phyloP scores from a whole-genome alignment of 352 stramenopile genomes.

The Pythium aquatile region DNA sequence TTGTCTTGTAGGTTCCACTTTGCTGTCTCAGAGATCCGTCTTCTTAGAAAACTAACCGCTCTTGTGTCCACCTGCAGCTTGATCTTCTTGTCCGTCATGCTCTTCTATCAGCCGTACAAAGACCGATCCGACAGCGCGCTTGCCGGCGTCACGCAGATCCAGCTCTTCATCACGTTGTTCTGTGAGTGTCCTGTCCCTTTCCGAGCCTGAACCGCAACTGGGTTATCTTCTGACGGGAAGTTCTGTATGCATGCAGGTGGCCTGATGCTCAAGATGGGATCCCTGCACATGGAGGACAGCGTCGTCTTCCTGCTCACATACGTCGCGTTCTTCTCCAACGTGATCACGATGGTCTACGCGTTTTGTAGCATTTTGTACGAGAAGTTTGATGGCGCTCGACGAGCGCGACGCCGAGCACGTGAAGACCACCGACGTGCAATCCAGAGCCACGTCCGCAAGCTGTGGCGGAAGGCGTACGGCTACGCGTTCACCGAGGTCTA shows the following conservation, averaged over 20 bases:
- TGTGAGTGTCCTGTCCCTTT: slow-evolving; percentile 35
- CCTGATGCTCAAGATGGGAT: slow-evolving; percentile 68
- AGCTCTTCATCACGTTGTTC: slow-evolving; percentile 79
- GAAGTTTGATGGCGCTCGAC: slow-evolving; percentile 36
- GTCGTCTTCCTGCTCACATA: slow-evolving; percentile 55
- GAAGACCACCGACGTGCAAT: slow-evolving; percentile 54
- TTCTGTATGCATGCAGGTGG: slow-evolving; percentile 35
- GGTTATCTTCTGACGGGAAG: background rate
- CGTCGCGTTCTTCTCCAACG: slow-evolving; percentile 50
- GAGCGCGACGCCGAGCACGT: slow-evolving; percentile 29
- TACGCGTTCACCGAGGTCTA: slow-evolving; percentile 64
- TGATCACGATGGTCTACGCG: slow-evolving; percentile 46
- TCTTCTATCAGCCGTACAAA: slow-evolving; percentile 72
- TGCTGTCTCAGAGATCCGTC: background rate
- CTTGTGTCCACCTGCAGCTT: slow-evolving; percentile 32
- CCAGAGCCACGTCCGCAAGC: slow-evolving; percentile 39
- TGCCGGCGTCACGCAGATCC: slow-evolving; percentile 61
- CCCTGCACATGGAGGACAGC: slow-evolving; percentile 37
- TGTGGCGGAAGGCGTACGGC: slow-evolving; percentile 57
- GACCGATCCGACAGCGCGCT: slow-evolving; percentile 62
- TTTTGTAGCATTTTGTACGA: slow-evolving; percentile 61
- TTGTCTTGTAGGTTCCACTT: slow-evolving; percentile 50
- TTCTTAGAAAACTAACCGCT: background rate
- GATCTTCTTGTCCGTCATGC: slow-evolving; percentile 71
- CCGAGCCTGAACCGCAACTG: background rate